Evolutionary conservation across 2,329 filamentous ascomycete genomes (phyloP).

Genomic region (Trichoderma semiorbis): DNA sequence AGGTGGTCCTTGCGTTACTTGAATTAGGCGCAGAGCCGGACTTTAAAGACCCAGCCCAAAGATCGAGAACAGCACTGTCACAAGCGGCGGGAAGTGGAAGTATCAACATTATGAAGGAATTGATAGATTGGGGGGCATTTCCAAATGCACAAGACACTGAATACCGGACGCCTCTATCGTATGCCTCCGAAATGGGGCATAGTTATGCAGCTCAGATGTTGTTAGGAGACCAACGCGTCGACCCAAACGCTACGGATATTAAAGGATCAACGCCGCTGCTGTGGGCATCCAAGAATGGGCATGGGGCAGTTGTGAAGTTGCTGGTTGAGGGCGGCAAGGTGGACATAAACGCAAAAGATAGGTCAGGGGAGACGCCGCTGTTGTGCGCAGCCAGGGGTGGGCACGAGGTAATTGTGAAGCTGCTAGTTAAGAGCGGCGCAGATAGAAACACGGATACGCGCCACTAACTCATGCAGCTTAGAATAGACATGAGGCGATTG

Average conservation of each 20-base stretch:
- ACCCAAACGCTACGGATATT: not conserved
- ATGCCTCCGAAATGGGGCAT: not conserved
- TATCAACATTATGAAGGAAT: not conserved
- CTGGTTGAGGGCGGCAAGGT: not conserved
- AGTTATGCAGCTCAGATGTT: not conserved
- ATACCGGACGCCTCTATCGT: not conserved
- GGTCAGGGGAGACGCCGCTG: no score
- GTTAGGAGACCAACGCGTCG: not conserved
- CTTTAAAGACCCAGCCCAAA: not conserved
- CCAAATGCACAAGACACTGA: not conserved
- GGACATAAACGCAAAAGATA: accelerated
- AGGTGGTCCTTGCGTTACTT: not conserved
- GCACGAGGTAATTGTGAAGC: no score
- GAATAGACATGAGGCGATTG: no score
- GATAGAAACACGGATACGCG: no score
- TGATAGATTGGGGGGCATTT: not conserved
- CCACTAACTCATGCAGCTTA: no score
- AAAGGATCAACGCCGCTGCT: accelerated
- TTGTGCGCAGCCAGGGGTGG: no score
- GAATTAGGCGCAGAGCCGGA: not conserved
- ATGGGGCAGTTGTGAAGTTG: not conserved
- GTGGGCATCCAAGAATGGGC: not conserved
- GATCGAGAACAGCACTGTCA: not conserved
- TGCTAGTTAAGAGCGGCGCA: no score
- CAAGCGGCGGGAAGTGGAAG: not conserved